Evolutionary conservation across 169 alveolate genomes (phyloP).

Genomic region (Plasmodium cynomolgi): DNA sequence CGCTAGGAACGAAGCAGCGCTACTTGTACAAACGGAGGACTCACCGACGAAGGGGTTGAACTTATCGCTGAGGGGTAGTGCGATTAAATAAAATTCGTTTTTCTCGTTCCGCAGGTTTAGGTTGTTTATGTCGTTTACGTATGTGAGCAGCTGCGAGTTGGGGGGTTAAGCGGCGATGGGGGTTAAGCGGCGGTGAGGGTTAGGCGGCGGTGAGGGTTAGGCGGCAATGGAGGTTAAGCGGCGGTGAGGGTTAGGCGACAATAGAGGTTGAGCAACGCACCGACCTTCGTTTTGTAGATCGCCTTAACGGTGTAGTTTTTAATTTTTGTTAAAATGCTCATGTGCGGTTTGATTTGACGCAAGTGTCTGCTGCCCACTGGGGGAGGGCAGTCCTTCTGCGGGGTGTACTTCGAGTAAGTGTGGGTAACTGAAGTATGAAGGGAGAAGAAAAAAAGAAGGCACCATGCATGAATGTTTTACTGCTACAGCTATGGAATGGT

Average conservation of each 20-base stretch:
- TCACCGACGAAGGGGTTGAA: slow-evolving; percentile 62
- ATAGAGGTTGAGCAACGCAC: background rate
- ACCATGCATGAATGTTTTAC: background rate
- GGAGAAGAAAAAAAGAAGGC: background rate
- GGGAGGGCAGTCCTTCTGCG: background rate
- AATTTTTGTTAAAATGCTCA: slow-evolving; percentile 41
- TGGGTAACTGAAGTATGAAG: slow-evolving; percentile 2
- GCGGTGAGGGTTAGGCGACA: background rate
- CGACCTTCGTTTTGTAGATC: slow-evolving; percentile 52
- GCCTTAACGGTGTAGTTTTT: slow-evolving; percentile 57
- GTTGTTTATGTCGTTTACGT: slow-evolving; percentile 62
- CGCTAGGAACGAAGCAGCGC: background rate
- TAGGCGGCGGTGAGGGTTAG: background rate
- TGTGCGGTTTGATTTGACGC: slow-evolving; percentile 15
- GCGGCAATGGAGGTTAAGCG: background rate
- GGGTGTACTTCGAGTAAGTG: background rate
- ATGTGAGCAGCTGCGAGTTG: slow-evolving; percentile 40
- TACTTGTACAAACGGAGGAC: background rate
- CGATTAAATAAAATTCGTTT: slow-evolving; percentile 59
- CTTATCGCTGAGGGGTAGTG: slow-evolving; percentile 56
- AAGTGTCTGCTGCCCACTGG: background rate
- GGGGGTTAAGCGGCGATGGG: background rate
- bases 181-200: background rate
- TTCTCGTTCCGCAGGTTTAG: slow-evolving; percentile 49
- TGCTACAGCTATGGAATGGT: background rate